Conservation (phyloP, 768 basidiomycete species). For the Naganishia vaughanmartiniae region DNA sequence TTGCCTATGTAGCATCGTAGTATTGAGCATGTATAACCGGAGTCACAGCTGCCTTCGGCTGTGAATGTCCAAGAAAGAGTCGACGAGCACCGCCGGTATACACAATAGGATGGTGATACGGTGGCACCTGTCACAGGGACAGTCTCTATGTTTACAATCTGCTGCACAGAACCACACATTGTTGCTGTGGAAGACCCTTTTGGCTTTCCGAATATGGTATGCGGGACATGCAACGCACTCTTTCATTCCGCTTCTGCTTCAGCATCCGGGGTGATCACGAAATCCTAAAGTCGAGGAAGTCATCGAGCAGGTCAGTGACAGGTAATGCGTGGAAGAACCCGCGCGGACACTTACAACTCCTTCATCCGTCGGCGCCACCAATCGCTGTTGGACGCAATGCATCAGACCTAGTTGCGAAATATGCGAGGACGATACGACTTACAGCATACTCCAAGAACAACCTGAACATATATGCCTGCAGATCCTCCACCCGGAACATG, state of each 20-base stretch:
- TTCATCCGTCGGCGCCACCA: constrained; percentile 25
- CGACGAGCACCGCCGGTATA: not conserved
- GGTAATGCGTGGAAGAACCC: not conserved
- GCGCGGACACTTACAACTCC: constrained; percentile 11
- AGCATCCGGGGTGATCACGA: not conserved
- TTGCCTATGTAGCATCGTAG: no score
- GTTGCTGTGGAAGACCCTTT: no score
- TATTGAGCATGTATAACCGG: no score
- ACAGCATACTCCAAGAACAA: constrained; percentile 53
- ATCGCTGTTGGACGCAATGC: constrained; percentile 5
- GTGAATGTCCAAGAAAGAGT: not conserved
- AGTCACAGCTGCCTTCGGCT: not conserved
- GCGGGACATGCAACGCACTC: not conserved
- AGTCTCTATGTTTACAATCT: not conserved
- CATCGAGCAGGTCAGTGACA: not conserved
- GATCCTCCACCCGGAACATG: constrained; percentile 51
- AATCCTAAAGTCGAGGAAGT: not conserved
- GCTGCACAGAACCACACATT: no score
- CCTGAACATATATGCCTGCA: constrained; percentile 53
- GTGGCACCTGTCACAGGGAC: not conserved
- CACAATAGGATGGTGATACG: not conserved
- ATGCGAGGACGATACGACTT: constrained; percentile 24
- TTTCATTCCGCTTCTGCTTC: not conserved
- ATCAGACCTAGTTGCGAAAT: not conserved
- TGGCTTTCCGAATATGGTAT: no score